Base-by-base conservation (phyloP, 805 yeast species). In the Tetrapisispora pingtungensis region DNA sequence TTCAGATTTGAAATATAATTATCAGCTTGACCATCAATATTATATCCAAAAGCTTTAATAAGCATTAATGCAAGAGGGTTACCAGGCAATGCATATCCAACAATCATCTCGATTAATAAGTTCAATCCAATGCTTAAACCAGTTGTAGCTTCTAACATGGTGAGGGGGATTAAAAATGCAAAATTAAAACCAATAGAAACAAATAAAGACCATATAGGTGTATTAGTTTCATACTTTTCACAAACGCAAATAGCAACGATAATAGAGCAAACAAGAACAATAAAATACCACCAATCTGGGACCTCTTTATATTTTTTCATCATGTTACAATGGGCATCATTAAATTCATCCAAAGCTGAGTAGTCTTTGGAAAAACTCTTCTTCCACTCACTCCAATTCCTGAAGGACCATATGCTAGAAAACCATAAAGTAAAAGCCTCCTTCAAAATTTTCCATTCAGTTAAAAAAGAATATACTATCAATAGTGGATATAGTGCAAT, bases 11-110 rank as follows among this genome's bases (percentile, higher is more conserved):
- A 70, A 41, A 78, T 73, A 57, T 74, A 81, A 54, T 68, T 72
- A 48, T 78, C 77, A 12, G 85, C 83, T 60, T 79, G 84, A 26
- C 74, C 73, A 55, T 77, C 81, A 49, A 78, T 75, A 54, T 77
- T 79, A 41, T 77, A 74, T 36, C 79, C 80, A 42, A 67, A 70
- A 1, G 74, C 71, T 47, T 76, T 75, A 46, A 76, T 56, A 12
- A 73, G 65, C 68, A 72, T 74, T 43, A 75, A 59, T 5, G 80
- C 81, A 37, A 66, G 56, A 26, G 78, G 80, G 44, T 76, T 73
- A 40, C 78, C 78, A 18, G 78, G 78, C 31, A 73, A 54, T 3
- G 79, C 76, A 51, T 75, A 74, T 28, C 81, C 80, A 41, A 74
- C 62, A 47, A 78, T 73, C 53, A 78, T 67, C 57, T 77, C 80